A percentile compares a stretch with the other conserved stretches of the same genome.
Conservation (phyloP, 2,329 filamentous ascomycete species). For the Beauveria medogensis region DNA sequence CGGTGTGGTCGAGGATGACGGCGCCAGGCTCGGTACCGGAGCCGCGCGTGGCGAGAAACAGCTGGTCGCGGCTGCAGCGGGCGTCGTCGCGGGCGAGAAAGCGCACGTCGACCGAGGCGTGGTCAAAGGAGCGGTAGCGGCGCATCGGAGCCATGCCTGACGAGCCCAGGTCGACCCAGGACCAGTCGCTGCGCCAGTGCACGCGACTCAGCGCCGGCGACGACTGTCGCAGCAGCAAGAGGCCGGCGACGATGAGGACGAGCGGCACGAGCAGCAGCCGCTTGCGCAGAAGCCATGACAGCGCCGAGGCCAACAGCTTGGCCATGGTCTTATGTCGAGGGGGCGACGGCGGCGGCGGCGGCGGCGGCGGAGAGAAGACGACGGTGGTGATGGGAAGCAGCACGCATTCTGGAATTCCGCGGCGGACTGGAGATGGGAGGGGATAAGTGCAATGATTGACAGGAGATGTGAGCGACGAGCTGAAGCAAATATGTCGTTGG, state of each 20-base stretch:
- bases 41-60: slow-evolving; percentile 10
- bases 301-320: background rate
- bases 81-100: slow-evolving; percentile 6
- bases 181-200: slow-evolving; percentile 12
- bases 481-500: background rate
- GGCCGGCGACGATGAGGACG: background rate
- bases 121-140: slow-evolving; percentile 10
- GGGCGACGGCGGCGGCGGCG: background rate
- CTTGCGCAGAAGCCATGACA: background rate
- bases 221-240: background rate
- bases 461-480: background rate
- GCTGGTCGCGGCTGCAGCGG: slow-evolving; percentile 7
- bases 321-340: background rate
- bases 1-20: slow-evolving; percentile 18
- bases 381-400: background rate
- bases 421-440: no score
- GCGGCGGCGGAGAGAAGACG: background rate
- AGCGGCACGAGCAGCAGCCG: background rate
- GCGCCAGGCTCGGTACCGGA: slow-evolving; percentile 10
- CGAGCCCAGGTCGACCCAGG: slow-evolving; percentile 9
- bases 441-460: no score
- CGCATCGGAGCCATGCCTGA: slow-evolving; percentile 8
- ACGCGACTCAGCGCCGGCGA: background rate
- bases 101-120: slow-evolving; percentile 8
- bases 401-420: background rate